These are phyloP conservation scores for Chimonanthus praecox DNA, from an alignment of 164 flowering plant genomes.

Conservation along the genomic window DNA sequence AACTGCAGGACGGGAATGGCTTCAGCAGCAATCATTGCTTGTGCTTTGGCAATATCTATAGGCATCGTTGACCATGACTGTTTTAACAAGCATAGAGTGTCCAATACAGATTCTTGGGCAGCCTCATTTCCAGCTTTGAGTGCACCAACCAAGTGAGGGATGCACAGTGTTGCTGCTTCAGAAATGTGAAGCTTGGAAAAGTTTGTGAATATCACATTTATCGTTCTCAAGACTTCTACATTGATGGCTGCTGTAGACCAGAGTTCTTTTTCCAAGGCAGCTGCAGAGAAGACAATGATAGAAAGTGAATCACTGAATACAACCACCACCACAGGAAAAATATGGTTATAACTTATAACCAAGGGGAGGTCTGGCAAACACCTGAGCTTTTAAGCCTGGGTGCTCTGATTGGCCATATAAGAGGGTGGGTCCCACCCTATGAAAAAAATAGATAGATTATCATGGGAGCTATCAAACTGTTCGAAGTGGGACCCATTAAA, in stretches of 20 bases:
- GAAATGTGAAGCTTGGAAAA: conserved; percentile 77
- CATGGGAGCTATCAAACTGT: too few species aligned
- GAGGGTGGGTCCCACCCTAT: too few species aligned
- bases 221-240: conserved; percentile 69
- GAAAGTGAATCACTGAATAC: neutral
- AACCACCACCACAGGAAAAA: neutral
- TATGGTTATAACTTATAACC: too few species aligned
- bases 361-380: too few species aligned
- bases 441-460: too few species aligned
- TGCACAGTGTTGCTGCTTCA: conserved; percentile 82
- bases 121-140: conserved; percentile 70
- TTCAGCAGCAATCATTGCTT: conserved; percentile 76
- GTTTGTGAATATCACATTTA: conserved; percentile 66
- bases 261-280: conserved; percentile 75
- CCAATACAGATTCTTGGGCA: conserved; percentile 73
- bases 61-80: conserved; percentile 86
- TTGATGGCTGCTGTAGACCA: conserved; percentile 70
- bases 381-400: too few species aligned
- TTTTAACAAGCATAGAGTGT: conserved; percentile 63
- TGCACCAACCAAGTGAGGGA: conserved; percentile 71
- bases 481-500: too few species aligned
- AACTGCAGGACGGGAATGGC: conserved; percentile 80
- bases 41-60: conserved; percentile 70
- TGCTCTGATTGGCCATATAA: too few species aligned
- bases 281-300: conserved; percentile 34